Conservation (phyloP, 1,139 yeast genomes). For the Pichia sp. region DNA sequence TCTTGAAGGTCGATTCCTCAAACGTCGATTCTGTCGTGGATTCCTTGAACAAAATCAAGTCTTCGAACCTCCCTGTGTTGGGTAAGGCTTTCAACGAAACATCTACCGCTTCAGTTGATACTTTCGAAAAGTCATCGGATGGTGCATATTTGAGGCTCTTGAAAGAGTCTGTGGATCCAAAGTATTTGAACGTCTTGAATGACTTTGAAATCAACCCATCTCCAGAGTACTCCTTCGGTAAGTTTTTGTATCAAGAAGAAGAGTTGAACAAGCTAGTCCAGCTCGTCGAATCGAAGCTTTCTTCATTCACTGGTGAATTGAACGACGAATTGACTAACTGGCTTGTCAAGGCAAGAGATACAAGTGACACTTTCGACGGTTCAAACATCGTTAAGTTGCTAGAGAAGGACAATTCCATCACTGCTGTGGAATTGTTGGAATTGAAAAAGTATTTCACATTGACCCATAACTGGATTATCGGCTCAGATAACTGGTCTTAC, state of each 20-base stretch:
- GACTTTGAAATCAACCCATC: slow-evolving; percentile 52
- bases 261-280: slow-evolving; percentile 44
- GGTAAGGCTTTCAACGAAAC: slow-evolving; percentile 40
- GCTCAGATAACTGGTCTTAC: slow-evolving; percentile 94
- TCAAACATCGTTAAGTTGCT: slow-evolving; percentile 36
- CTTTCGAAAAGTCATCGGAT: slow-evolving; percentile 48
- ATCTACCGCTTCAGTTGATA: slow-evolving; percentile 33
- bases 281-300: slow-evolving; percentile 46
- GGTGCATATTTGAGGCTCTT: slow-evolving; percentile 75
- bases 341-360: slow-evolving; percentile 46
- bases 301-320: slow-evolving; percentile 36
- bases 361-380: slow-evolving; percentile 26
- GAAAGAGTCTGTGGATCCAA: slow-evolving; percentile 47
- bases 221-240: slow-evolving; percentile 89
- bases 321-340: slow-evolving; percentile 64
- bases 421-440: slow-evolving; percentile 44
- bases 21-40: slow-evolving; percentile 44
- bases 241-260: slow-evolving; percentile 56
- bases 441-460: slow-evolving; percentile 43
- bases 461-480: slow-evolving; percentile 75
- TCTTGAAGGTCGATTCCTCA: slow-evolving; percentile 46
- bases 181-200: slow-evolving; percentile 44
- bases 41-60: slow-evolving; percentile 50
- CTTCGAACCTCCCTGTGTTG: slow-evolving; percentile 50
- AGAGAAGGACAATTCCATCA: slow-evolving; percentile 16